Conservation (phyloP, 1,284 basidiomycete genomes). For the Mycosarcoma maydis region DNA sequence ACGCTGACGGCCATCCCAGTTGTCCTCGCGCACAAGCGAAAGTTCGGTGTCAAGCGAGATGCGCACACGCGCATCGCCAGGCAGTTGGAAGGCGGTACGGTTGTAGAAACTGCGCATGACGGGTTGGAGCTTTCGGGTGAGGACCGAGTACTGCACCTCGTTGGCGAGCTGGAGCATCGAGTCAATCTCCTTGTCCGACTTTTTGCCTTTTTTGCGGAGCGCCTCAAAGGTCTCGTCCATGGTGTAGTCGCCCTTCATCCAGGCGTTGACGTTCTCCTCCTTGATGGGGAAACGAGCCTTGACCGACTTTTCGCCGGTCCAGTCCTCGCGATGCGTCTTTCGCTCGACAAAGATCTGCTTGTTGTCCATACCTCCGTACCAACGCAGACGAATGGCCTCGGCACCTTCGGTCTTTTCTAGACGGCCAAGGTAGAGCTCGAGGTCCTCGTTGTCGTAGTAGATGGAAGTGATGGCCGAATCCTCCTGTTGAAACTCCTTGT, state of each 20-base stretch:
- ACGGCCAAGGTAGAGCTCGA: slow-evolving; percentile 96
- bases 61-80: slow-evolving; percentile 95
- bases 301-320: slow-evolving; percentile 99
- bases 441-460: slow-evolving; percentile 92
- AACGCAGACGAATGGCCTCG: slow-evolving; percentile 92
- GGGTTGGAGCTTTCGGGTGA: slow-evolving; percentile 80
- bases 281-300: slow-evolving; percentile 98
- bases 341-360: slow-evolving; percentile 94
- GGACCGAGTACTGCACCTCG: slow-evolving; percentile 91
- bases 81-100: slow-evolving; percentile 97
- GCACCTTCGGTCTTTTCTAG: slow-evolving; percentile 99
- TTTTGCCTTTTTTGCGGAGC: slow-evolving; percentile 89
- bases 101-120: slow-evolving; percentile 99
- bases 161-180: slow-evolving; percentile 94
- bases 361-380: slow-evolving; percentile 89
- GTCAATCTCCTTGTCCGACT: slow-evolving; percentile 91
- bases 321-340: slow-evolving; percentile 98
- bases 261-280: slow-evolving; percentile 92
- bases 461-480: slow-evolving; percentile 87
- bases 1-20: slow-evolving; percentile 87
- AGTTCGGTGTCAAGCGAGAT: slow-evolving; percentile 98
- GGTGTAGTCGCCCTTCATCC: slow-evolving; percentile 86
- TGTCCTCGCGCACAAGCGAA: slow-evolving; percentile 92
- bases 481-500: slow-evolving; percentile 89
- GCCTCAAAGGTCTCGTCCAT: slow-evolving; percentile 94